Conservation (phyloP, 2,329 filamentous ascomycete species). For the Trichoderma sp. region DNA sequence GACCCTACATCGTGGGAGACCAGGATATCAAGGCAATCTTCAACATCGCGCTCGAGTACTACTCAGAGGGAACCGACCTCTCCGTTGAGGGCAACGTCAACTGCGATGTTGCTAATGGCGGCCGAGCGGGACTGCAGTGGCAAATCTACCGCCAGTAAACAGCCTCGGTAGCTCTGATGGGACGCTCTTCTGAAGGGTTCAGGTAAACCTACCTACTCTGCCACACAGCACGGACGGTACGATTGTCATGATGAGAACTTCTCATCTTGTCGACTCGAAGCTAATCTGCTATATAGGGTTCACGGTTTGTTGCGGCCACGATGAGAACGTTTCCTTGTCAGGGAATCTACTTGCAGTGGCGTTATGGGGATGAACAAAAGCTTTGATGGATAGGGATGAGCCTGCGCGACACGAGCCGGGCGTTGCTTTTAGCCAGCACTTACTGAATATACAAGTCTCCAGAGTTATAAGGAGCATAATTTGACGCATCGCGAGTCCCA, state of each 20-base stretch:
- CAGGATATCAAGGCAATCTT: slow-evolving; percentile 34
- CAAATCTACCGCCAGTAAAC: slow-evolving; percentile 30
- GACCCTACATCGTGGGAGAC: slow-evolving; percentile 34
- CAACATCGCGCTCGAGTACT: slow-evolving; percentile 31
- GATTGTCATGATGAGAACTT: neutral
- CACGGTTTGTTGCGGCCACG: neutral
- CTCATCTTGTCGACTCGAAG: neutral
- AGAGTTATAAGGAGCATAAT: neutral
- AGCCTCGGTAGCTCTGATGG: neutral
- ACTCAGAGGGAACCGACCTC: slow-evolving; percentile 32
- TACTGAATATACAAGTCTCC: slow-evolving; percentile 2
- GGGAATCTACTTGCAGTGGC: neutral
- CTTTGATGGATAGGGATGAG: slow-evolving; percentile 5
- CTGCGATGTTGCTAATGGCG: slow-evolving; percentile 30
- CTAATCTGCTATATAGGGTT: neutral
- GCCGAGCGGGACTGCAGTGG: slow-evolving; percentile 33
- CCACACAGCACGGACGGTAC: neutral
- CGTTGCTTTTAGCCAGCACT: slow-evolving; percentile 6
- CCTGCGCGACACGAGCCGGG: neutral
- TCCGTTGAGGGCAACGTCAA: slow-evolving; percentile 33
- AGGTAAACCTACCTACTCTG: neutral
- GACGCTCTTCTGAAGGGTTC: neutral
- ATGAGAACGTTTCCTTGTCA: neutral
- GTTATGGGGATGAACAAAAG: neutral
- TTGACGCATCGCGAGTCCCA: neutral